Base-by-base conservation (phyloP, 257 asterid species). In the Solanum ossicruentum region DNA sequence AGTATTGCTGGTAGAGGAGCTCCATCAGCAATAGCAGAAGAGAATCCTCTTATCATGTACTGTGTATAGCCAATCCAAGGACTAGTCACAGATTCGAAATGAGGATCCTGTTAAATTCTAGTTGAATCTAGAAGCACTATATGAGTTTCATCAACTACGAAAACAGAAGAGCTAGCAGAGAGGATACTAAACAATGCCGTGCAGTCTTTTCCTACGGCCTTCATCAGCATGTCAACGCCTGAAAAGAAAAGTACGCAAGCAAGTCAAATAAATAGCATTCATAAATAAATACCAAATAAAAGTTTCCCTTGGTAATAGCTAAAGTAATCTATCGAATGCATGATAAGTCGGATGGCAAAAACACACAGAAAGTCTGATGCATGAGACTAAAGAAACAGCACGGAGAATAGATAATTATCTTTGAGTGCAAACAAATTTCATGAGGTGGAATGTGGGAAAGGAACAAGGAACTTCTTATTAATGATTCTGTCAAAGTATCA, bases 121-220 rank as follows among this genome's bases (percentile, higher is more conserved):
- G 45, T 26, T 51, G 45, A 77, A 23, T 49, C 16, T 26, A 77
- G 65, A 15, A 77, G 17, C 17, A 36, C 28, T 77, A 8, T 49
- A 51, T 77, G 82, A 77, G 45, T 51, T 6, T 77, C 26, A 52
- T 10, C 47, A 77, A 77, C 82, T 77, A 52, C 17, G 5, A 77
- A 77, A 77, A 52, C 41, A 77, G 3, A 77, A 77, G 26, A 77
- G 43, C 20, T 70, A 85, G 21, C 36, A 57, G 88, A 94, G 89
- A 94, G 99, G 98, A 94, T 96, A 96, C 98, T 96, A 89, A 96
- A 94, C 89, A 96, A 91, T 67, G 95, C 88, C 56, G 99, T 96
- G 94, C 99, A 95, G 88, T 96, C 98, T 90, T 90, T 96, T 84
- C 99, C 99, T 81, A 95, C 98, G 13, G 97, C 97, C 92, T 96